Conservation (phyloP, 805 yeast genomes). For the Kuraishia cidri region DNA sequence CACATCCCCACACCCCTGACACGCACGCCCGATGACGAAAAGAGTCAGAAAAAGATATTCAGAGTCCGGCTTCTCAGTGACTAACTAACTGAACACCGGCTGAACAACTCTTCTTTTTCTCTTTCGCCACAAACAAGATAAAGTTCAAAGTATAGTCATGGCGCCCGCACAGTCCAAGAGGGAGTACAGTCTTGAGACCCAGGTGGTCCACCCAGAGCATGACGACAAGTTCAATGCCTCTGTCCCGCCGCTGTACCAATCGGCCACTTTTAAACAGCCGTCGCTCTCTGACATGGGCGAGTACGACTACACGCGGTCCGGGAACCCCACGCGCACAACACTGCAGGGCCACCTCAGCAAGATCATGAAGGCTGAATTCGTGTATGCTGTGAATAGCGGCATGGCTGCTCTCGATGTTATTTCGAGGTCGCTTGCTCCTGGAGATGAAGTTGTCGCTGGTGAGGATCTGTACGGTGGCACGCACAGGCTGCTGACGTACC, state of each 20-base stretch:
- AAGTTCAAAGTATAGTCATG: no score
- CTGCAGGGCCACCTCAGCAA: conserved; percentile 71
- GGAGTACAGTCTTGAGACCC: conserved; percentile 58
- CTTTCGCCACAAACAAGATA: no score
- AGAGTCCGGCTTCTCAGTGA: no score
- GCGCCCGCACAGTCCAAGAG: no score
- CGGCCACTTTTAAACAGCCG: conserved; percentile 89
- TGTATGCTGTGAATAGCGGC: conserved; percentile 82
- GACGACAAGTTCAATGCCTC: conserved; percentile 72
- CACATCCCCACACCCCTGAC: no score
- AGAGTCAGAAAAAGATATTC: no score
- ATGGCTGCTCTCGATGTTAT: conserved; percentile 91
- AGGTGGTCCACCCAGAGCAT: conserved; percentile 52
- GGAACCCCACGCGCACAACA: conserved; percentile 85
- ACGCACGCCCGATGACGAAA: no score
- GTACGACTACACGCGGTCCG: conserved; percentile 84
- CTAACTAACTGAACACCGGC: no score
- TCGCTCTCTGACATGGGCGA: conserved; percentile 69
- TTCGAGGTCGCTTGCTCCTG: conserved; percentile 63
- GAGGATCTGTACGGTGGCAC: conserved; percentile 95
- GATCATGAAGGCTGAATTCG: conserved; percentile 69
- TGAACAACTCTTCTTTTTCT: no score
- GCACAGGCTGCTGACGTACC: conserved; percentile 70
- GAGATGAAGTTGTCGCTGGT: conserved; percentile 91
- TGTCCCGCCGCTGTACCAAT: conserved; percentile 82